A percentile compares a stretch with the other conserved stretches of the same genome.
These are phyloP conservation scores for Claviceps citrina DNA, from an alignment of 2,329 filamentous ascomycete genomes.

Conservation along the genomic window DNA sequence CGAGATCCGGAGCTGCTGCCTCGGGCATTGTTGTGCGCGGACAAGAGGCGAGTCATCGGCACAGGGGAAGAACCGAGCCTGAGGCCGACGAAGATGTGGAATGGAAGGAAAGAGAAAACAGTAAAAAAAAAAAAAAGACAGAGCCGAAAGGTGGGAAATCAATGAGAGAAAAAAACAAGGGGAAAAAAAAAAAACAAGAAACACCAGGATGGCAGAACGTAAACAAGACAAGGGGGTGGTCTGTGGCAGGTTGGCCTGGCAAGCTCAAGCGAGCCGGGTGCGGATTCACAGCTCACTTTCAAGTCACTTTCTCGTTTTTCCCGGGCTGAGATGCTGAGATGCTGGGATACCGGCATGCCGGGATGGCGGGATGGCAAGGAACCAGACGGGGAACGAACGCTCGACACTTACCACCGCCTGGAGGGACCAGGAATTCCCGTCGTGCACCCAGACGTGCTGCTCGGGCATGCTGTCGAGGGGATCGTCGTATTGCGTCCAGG, in stretches of 20 bases:
- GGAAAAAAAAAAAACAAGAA: constrained; percentile 2
- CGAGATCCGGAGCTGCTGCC: constrained; percentile 9
- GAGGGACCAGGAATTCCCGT: constrained; percentile 22
- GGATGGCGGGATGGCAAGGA: too few relatives aligned
- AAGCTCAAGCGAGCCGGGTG: background rate
- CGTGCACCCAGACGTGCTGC: constrained; percentile 27
- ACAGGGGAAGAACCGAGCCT: background rate
- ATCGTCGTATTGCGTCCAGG: constrained; percentile 31
- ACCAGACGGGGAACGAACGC: background rate
- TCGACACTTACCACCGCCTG: constrained; percentile 23
- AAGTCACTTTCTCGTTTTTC: constrained; percentile 4
- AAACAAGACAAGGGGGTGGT: background rate
- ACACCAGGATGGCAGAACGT: background rate
- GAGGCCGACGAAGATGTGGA: background rate
- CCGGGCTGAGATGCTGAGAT: background rate
- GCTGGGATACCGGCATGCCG: too few relatives aligned
- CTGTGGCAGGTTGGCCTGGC: background rate
- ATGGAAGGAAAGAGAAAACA: background rate
- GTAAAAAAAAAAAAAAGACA: background rate
- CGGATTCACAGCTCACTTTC: constrained; percentile 5
- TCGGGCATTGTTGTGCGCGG: constrained; percentile 13
- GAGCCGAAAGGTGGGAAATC: too few relatives aligned
- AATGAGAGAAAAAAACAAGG: constrained; percentile 1
- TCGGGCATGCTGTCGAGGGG: constrained; percentile 21
- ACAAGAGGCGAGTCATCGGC: constrained; percentile 1